Evolutionary conservation across 345 rosid species (phyloP), one percentile per base, ranked within the genome.

Genomic region (Limnanthes douglasii): DNA sequence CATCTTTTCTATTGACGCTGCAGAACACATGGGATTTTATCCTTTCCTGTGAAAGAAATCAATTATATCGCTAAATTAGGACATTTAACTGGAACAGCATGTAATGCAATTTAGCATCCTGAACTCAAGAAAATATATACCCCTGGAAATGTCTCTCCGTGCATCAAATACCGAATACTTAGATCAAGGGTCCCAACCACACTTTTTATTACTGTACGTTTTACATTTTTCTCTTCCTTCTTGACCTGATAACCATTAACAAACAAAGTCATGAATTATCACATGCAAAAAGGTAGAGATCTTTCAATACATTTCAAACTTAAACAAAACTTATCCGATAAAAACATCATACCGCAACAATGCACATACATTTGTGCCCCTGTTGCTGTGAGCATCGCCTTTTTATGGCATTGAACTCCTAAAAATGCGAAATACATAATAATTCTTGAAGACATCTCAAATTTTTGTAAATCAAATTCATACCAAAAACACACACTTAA

Each of bases 141-240:
- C 92, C 78, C 93, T 6, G 97, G 97, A 60, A 75, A 75, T 21
- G 73, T 78, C 70, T 81, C 94, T 49, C 88, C 94, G 9, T 60
- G 75, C 49, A 70, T 39, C 46, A 75, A 68, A 58, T 56, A 45
- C 4, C 67, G 63, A 31, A 81, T 51, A 54, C 75, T 78, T 56
- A 75, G 57, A 59, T 81, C 93, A 31, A 86, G 97, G 27, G 97
- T 86, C 46, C 86, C 97, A 20, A 75, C 94, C 5, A 81, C 78
- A 65, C 93, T 78, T 63, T 71, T 86, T 45, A 75, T 54, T 23
- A 75, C 70, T 0, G 73, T 68, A 31, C 66, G 73, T 41, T 75
- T 81, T 28, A 68, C 65, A 16, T 56, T 61, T 35, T 17, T 47
- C 23, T 62, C 78, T 43, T 72, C 78, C 51, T 72, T 77, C 66